Evolutionary conservation across 768 basidiomycete genomes (phyloP), one percentile per base, ranked within the genome.

Genomic region (Fistulinella prunicolor): DNA sequence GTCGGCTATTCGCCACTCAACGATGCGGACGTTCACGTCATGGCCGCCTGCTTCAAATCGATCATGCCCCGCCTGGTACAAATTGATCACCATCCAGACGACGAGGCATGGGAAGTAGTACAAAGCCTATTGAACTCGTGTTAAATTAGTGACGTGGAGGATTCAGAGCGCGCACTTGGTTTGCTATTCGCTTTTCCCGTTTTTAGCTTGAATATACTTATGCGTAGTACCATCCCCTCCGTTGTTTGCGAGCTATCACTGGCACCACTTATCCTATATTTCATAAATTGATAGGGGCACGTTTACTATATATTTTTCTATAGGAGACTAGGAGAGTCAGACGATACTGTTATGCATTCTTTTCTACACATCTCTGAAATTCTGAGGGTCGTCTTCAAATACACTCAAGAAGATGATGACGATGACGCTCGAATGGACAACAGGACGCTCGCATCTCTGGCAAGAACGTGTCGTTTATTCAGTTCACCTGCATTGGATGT

Each of bases 281-380:
- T n/a, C n/a, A n/a, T n/a, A n/a, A n/a, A n/a, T n/a, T n/a, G n/a
- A n/a, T n/a, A n/a, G n/a, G n/a, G n/a, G n/a, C n/a, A n/a, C n/a
- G n/a, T n/a, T n/a, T n/a, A n/a, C n/a, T n/a, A n/a, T n/a, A n/a
- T n/a, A n/a, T n/a, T n/a, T n/a, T n/a, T n/a, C n/a, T n/a, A n/a
- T n/a, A n/a, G n/a, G n/a, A 32, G n/a, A n/a, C n/a, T n/a, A n/a
- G 13, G 30, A 6, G 13, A 32, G 30, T 12, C 30, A 12, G 30
- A 14, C 7, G 30, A 14, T 14, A 12, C 13, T 32, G 30, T 10
- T n/a, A 96, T 73, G 13, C 91, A 58, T 24, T 37, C 24, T 21
- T 57, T 42, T 57, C 35, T 56, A n/a, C 21, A 6, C 26, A 38
- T 57, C 34, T 35, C 46, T 17, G 55, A 57, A 22, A n/a, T 57